Conservation (phyloP, 2,329 filamentous ascomycete genomes). For the Dactylella cylindrospora region DNA sequence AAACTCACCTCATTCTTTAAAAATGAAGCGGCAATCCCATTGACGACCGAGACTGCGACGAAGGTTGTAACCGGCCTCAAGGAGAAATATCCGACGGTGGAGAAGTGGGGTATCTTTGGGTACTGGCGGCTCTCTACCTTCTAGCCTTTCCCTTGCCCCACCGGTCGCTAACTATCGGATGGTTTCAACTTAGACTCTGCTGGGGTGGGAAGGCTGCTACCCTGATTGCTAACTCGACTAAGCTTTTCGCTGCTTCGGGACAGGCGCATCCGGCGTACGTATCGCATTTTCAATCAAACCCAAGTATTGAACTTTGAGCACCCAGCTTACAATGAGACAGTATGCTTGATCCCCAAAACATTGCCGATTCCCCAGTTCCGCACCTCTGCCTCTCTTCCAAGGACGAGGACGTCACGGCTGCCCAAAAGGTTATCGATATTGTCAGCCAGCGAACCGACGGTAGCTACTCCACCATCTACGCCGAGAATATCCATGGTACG, state of each 20-base stretch:
- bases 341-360: constrained; percentile 11
- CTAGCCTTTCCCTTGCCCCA: background rate
- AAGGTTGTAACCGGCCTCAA: constrained; percentile 27
- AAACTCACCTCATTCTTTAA: constrained; percentile 14
- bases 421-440: constrained; percentile 6
- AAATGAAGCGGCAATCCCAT: constrained; percentile 9
- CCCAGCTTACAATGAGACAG: too few relatives aligned
- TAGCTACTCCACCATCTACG: constrained; percentile 13
- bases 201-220: constrained; percentile 39
- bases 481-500: constrained; percentile 17
- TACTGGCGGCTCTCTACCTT: background rate
- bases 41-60: constrained; percentile 2
- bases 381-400: constrained; percentile 33
- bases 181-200: constrained; percentile 15
- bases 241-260: constrained; percentile 14
- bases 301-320: too few relatives aligned
- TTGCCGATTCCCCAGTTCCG: constrained; percentile 8
- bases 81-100: constrained; percentile 21
- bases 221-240: background rate
- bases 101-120: constrained; percentile 38
- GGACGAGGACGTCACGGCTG: constrained; percentile 5
- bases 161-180: background rate
- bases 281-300: too few relatives aligned
- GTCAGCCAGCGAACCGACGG: constrained; percentile 7
- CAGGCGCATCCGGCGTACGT: constrained; percentile 38